phyloP scores from a whole-genome alignment of 2,329 filamentous ascomycete genomes.

The Geosmithia morbida region DNA sequence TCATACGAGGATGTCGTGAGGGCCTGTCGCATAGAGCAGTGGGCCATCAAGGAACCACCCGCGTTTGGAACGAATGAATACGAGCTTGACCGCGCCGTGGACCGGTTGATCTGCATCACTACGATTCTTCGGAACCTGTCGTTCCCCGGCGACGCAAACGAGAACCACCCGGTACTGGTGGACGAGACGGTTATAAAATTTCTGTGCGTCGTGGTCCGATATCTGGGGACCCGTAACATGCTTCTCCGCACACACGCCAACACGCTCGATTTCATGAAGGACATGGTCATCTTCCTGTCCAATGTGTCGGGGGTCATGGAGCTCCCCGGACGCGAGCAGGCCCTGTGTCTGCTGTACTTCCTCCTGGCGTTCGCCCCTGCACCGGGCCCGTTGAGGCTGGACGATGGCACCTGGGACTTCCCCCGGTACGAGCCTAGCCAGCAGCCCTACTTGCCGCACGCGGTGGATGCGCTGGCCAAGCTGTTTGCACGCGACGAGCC shows the following conservation, averaged over 20 bases:
- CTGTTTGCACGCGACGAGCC: slow-evolving; percentile 86
- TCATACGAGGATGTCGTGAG: slow-evolving; percentile 82
- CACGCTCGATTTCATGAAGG: slow-evolving; percentile 94
- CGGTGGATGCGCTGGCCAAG: slow-evolving; percentile 83
- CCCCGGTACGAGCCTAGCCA: slow-evolving; percentile 64
- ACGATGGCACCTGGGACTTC: slow-evolving; percentile 52
- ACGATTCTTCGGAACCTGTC: slow-evolving; percentile 89
- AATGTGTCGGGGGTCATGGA: slow-evolving; percentile 74
- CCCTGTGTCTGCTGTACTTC: slow-evolving; percentile 74
- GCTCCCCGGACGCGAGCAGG: slow-evolving; percentile 75
- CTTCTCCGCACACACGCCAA: slow-evolving; percentile 70
- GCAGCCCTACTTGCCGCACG: slow-evolving; percentile 79
- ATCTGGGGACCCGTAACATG: slow-evolving; percentile 80
- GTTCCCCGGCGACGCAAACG: slow-evolving; percentile 46
- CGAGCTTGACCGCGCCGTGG: slow-evolving; percentile 73
- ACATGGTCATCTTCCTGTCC: slow-evolving; percentile 75
- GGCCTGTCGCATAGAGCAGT: slow-evolving; percentile 60
- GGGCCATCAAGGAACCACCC: slow-evolving; percentile 56
- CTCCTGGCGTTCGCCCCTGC: slow-evolving; percentile 78
- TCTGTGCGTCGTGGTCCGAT: slow-evolving; percentile 67
- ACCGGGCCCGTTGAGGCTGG: slow-evolving; percentile 44
- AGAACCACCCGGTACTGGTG: slow-evolving; percentile 61
- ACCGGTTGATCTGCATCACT: slow-evolving; percentile 78
- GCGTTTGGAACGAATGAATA: slow-evolving; percentile 65
- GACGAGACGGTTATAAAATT: slow-evolving; percentile 70